A percentile compares a stretch with the other conserved stretches of the same genome.
Conservation (phyloP, 495 filamentous ascomycete genomes). For the Amniculicola lignicola region DNA sequence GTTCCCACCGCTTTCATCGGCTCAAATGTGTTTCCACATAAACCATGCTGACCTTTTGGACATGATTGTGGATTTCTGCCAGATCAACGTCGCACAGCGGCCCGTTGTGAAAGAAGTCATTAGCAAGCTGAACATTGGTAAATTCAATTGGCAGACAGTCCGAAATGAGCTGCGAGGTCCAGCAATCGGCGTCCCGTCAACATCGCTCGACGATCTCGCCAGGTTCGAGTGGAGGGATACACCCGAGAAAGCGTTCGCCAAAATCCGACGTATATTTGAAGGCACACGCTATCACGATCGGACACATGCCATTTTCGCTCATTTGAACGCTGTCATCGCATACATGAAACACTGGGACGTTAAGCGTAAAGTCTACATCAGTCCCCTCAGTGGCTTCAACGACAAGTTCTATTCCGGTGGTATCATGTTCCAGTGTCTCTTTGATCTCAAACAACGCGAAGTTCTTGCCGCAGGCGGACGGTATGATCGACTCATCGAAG, state of each 20-base stretch:
- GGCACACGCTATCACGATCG: conserved; percentile 64
- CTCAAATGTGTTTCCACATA: conserved; percentile 83
- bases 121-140: conserved; percentile 81
- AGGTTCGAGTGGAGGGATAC: conserved; percentile 86
- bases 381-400: conserved; percentile 82
- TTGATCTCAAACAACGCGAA: conserved; percentile 77
- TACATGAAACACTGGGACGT: conserved; percentile 75
- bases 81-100: conserved; percentile 66
- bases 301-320: conserved; percentile 69
- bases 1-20: conserved; percentile 68
- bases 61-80: conserved; percentile 81
- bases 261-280: conserved; percentile 69
- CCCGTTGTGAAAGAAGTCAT: conserved; percentile 75
- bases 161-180: conserved; percentile 77
- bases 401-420: conserved; percentile 89
- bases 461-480: conserved; percentile 93
- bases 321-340: conserved; percentile 68
- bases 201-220: conserved; percentile 84
- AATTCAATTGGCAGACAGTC: conserved; percentile 81
- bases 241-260: conserved; percentile 67
- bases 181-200: conserved; percentile 76
- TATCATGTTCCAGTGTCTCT: conserved; percentile 85
- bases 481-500: conserved; percentile 81
- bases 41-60: conserved; percentile 85
- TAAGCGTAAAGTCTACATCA: conserved; percentile 75